Percentiles rank a stretch among this genome's conserved stretches.
phyloP scores from a whole-genome alignment of 148 eudicot species.

The Rhododendron williamsianum region DNA sequence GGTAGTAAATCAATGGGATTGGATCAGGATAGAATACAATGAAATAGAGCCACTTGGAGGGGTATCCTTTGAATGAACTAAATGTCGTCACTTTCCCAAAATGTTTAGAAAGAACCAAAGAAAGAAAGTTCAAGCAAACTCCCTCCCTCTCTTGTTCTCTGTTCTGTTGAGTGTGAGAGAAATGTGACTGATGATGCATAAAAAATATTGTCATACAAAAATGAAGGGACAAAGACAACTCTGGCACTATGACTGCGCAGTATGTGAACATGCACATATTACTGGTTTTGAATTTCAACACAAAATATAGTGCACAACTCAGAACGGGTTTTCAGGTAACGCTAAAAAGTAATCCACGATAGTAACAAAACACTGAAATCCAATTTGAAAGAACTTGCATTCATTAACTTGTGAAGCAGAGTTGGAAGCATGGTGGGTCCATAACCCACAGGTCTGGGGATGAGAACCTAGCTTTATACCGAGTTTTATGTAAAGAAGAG shows the following conservation, averaged over 20 bases:
- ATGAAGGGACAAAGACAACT: neutral
- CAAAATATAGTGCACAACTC: neutral
- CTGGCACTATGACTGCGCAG: neutral
- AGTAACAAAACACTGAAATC: neutral
- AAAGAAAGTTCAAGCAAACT: neutral
- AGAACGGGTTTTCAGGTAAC: neutral
- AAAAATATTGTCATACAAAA: neutral
- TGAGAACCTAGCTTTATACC: neutral
- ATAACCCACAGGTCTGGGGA: neutral
- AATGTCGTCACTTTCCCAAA: neutral
- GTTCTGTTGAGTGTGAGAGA: neutral
- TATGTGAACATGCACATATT: neutral
- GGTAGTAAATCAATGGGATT: neutral
- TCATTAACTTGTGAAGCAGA: neutral
- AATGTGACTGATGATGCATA: neutral
- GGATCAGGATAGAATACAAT: neutral
- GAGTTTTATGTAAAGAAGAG: neutral
- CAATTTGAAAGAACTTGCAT: neutral
- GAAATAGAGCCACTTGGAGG: neutral
- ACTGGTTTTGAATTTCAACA: neutral
- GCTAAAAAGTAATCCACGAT: neutral
- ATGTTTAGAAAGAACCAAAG: neutral
- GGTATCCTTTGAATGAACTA: neutral
- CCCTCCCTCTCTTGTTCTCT: neutral
- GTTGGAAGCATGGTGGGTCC: neutral